phyloP scores from a whole-genome alignment of 2,329 filamentous ascomycete species.

The Pseudogymnoascus sp. region DNA sequence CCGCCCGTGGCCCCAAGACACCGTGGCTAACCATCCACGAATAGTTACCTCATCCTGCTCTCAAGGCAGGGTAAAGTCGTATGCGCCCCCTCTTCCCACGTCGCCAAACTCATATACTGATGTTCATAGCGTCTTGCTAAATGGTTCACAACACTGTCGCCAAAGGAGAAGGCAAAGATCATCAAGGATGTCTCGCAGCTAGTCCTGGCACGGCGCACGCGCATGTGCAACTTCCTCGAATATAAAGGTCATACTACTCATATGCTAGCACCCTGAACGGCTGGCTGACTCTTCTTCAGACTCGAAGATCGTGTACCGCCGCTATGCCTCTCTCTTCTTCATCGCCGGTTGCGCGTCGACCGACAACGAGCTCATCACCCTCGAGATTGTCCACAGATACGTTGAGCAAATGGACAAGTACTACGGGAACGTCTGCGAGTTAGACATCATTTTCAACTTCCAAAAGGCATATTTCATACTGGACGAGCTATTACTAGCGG shows the following conservation, averaged over 20 bases:
- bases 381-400: conserved; percentile 98
- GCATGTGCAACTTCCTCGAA: conserved; percentile 99
- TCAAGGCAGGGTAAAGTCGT: conserved; percentile 99
- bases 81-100: conserved; percentile 39
- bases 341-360: conserved; percentile 95
- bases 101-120: conserved; percentile 10
- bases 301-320: conserved; percentile 95
- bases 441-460: conserved; percentile 99
- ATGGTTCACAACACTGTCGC: conserved; percentile 97
- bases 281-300: background rate
- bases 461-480: conserved; percentile 99
- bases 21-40: background rate
- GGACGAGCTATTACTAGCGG: conserved; percentile 88
- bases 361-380: conserved; percentile 95
- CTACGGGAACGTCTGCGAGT: conserved; percentile 98
- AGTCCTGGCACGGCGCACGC: conserved; percentile 86
- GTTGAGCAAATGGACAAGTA: conserved; percentile 99
- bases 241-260: conserved; percentile 69
- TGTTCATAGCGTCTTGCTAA: conserved; percentile 79
- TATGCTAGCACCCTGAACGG: conserved; percentile 4
- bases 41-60: conserved; percentile 91
- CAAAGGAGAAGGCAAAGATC: conserved; percentile 98
- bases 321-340: conserved; percentile 98
- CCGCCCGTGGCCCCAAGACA: background rate
- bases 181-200: conserved; percentile 99